phyloP scores from a whole-genome alignment of 768 basidiomycete species.

The Pulveroboletus frians region DNA sequence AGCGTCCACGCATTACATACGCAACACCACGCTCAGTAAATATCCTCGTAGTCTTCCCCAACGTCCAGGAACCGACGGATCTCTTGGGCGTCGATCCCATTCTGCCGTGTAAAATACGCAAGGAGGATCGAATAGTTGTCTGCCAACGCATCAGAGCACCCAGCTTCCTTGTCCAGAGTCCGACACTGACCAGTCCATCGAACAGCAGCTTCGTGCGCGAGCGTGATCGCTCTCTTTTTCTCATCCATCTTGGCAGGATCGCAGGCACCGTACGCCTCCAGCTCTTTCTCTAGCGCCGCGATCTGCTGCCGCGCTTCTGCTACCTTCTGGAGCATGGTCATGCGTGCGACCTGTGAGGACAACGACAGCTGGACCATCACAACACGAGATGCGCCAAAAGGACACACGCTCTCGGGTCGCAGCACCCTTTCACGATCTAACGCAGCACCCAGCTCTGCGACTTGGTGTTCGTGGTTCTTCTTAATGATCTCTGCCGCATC shows the following conservation, averaged over 20 bases:
- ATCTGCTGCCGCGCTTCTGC: conserved; percentile 45
- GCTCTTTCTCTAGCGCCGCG: conserved; percentile 55
- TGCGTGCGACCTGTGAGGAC: conserved; percentile 49
- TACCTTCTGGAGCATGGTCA: conserved; percentile 47
- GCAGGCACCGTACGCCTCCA: conserved; percentile 73
- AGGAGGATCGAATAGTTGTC: conserved; percentile 69
- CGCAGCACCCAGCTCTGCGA: conserved; percentile 42
- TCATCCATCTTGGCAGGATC: conserved; percentile 81
- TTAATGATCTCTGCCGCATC: conserved; percentile 45
- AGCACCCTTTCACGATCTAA: conserved; percentile 49
- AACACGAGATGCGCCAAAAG: not conserved
- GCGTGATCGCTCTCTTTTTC: conserved; percentile 61
- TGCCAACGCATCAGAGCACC: conserved; percentile 22
- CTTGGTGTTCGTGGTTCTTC: conserved; percentile 39
- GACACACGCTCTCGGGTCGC: conserved; percentile 54
- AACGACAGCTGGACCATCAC: not conserved
- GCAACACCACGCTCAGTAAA: conserved; percentile 34
- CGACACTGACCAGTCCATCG: conserved; percentile 79
- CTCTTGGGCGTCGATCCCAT: conserved; percentile 52
- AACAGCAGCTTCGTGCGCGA: conserved; percentile 78
- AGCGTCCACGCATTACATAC: conserved; percentile 12
- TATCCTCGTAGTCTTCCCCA: conserved; percentile 73
- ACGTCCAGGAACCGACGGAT: conserved; percentile 63
- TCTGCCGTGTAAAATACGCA: conserved; percentile 61
- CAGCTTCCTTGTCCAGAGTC: not conserved